Percentiles rank a stretch among this genome's conserved stretches.
Conservation (phyloP, 768 basidiomycete genomes). For the Lactifluus rugatus region DNA sequence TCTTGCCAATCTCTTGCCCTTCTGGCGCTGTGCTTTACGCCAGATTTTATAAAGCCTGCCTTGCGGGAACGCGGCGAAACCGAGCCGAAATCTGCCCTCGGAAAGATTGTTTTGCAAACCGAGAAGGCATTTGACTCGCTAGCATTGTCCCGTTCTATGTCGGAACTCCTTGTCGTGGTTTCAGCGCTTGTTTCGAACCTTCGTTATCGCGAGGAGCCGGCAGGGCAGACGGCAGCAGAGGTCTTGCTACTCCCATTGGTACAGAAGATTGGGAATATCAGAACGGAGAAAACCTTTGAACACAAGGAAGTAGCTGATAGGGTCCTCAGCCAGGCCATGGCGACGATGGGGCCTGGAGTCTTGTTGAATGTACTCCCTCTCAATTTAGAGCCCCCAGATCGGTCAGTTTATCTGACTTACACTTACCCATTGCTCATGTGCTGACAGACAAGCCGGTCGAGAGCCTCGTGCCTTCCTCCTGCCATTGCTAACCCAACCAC, state of each 20-base stretch:
- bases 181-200: slow-evolving; percentile 60
- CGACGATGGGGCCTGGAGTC: slow-evolving; percentile 74
- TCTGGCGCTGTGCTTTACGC: slow-evolving; percentile 62
- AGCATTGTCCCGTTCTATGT: slow-evolving; percentile 62
- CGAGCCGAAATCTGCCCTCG: slow-evolving; percentile 45
- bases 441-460: slow-evolving; percentile 48
- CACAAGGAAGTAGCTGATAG: slow-evolving; percentile 81
- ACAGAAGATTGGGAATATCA: slow-evolving; percentile 58
- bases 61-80: slow-evolving; percentile 34
- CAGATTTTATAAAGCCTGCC: slow-evolving; percentile 46
- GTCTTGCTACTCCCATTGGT: slow-evolving; percentile 60
- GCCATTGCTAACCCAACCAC: slow-evolving; percentile 72
- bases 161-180: slow-evolving; percentile 67
- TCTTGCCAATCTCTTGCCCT: slow-evolving; percentile 53
- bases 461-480: slow-evolving; percentile 90
- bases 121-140: slow-evolving; percentile 64
- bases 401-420: slow-evolving; percentile 40
- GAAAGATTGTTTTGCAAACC: slow-evolving; percentile 52
- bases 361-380: slow-evolving; percentile 69
- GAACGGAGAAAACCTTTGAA: slow-evolving; percentile 77
- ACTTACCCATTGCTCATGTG: not conserved
- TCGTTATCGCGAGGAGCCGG: slow-evolving; percentile 36
- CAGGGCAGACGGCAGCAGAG: slow-evolving; percentile 54
- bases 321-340: slow-evolving; percentile 72
- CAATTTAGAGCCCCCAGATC: slow-evolving; percentile 71